Evolutionary conservation across 257 asterid species (phyloP).

Genomic region (Ajuga chamaepitys): DNA sequence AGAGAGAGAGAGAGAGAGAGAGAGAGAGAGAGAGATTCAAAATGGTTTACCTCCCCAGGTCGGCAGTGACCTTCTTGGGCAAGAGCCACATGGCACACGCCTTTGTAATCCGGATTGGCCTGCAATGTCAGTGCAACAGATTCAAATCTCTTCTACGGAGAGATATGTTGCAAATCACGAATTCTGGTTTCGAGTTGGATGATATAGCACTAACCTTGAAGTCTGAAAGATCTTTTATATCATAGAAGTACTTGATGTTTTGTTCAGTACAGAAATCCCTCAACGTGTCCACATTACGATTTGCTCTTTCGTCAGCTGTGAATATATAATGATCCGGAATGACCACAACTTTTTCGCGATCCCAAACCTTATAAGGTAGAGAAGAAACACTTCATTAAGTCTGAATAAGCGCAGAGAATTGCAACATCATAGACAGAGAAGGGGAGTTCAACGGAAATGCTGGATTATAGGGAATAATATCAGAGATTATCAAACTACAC

Average conservation of each 20-base stretch:
- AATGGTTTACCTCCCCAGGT: constrained; percentile 79
- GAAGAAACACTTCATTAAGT: constrained; percentile 5
- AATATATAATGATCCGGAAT: constrained; percentile 96
- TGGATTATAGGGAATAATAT: no score
- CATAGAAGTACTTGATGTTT: constrained; percentile 86
- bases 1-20: not conserved
- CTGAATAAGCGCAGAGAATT: not conserved
- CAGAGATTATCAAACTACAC: no score
- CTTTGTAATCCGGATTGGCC: constrained; percentile 97
- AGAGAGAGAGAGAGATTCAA: not conserved
- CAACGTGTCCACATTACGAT: constrained; percentile 89
- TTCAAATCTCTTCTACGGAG: not conserved
- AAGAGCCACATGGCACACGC: constrained; percentile 68
- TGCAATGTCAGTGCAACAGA: constrained; percentile 21
- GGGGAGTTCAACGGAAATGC: not conserved
- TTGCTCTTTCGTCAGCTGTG: constrained; percentile 86
- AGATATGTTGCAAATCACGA: not conserved
- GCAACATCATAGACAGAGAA: not conserved
- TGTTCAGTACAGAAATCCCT: constrained; percentile 91
- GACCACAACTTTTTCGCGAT: constrained; percentile 79
- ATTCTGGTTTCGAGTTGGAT: not conserved
- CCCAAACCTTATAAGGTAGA: constrained; percentile 65
- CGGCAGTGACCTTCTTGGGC: constrained; percentile 99
- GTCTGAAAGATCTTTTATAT: constrained; percentile 80
- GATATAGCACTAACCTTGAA: constrained; percentile 52